Conservation (phyloP, 2,329 filamentous ascomycete species). For the Camptophora hylomeconis region DNA sequence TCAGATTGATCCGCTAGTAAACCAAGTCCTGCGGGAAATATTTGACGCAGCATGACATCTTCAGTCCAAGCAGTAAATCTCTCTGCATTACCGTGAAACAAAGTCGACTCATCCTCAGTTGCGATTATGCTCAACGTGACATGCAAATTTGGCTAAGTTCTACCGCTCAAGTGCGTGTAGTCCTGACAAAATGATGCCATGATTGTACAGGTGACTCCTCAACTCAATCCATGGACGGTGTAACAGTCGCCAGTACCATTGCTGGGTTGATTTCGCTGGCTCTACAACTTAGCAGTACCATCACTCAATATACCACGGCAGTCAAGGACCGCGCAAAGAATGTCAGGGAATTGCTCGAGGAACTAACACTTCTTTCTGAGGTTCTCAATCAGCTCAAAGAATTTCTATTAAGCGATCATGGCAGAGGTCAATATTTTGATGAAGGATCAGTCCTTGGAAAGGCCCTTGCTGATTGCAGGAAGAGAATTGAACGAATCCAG, state of each 20-base stretch:
- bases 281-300: constrained; percentile 9
- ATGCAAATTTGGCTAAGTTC: too few relatives aligned
- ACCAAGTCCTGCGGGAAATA: too few relatives aligned
- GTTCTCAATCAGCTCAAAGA: constrained; percentile 13
- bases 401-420: constrained; percentile 10
- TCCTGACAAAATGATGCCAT: too few relatives aligned
- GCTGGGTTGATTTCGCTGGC: constrained; percentile 14
- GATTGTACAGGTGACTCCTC: too few relatives aligned
- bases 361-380: constrained; percentile 12
- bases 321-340: constrained; percentile 15
- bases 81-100: too few relatives aligned
- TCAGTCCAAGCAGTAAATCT: too few relatives aligned
- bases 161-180: too few relatives aligned
- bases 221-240: too few relatives aligned
- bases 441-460: constrained; percentile 11
- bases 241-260: constrained; percentile 13
- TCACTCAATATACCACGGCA: constrained; percentile 12
- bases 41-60: too few relatives aligned
- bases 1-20: too few relatives aligned
- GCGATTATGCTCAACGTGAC: too few relatives aligned
- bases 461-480: constrained; percentile 12
- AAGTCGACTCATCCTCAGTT: too few relatives aligned
- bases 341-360: constrained; percentile 13
- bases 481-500: constrained; percentile 15
- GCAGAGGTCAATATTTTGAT: constrained; percentile 9